Evolutionary conservation across 768 basidiomycete species (phyloP).

Genomic region (Leccinum longicurvipes): DNA sequence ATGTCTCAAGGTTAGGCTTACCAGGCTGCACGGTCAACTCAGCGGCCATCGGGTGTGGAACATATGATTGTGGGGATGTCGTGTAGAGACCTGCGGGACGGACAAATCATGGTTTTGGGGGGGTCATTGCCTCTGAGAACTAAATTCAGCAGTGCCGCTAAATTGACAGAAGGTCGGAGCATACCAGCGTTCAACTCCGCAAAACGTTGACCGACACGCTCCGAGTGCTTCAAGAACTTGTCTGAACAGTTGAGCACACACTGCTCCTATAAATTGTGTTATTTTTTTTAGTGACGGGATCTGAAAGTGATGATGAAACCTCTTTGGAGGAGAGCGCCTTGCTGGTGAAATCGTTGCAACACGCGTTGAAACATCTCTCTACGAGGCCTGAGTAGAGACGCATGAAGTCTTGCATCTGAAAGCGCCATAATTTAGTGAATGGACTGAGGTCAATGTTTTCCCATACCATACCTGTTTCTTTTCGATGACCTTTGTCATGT

Average conservation of each 20-base stretch:
- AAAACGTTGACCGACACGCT: constrained; percentile 88
- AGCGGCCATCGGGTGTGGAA: constrained; percentile 1
- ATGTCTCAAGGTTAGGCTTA: constrained; percentile 7
- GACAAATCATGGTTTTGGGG: constrained; percentile 28
- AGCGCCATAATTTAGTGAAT: neutral
- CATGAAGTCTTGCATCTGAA: constrained; percentile 97
- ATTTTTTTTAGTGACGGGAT: constrained; percentile 4
- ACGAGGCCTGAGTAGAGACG: constrained; percentile 91
- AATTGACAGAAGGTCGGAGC: constrained; percentile 25
- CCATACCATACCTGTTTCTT: constrained; percentile 83
- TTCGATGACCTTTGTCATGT: constrained; percentile 92
- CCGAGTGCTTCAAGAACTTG: constrained; percentile 97
- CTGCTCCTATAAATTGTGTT: constrained; percentile 56
- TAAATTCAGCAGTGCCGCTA: neutral
- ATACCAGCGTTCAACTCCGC: constrained; percentile 89
- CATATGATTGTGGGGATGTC: neutral
- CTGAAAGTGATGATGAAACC: constrained; percentile 39
- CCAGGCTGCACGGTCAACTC: constrained; percentile 12
- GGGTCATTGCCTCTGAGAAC: constrained; percentile 30
- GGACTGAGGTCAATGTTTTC: neutral
- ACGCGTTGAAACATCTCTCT: constrained; percentile 93
- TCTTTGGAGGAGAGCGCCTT: constrained; percentile 92
- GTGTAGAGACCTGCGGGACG: neutral
- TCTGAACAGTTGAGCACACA: constrained; percentile 94
- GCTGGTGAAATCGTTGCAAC: constrained; percentile 95